phyloP scores from a whole-genome alignment of 768 basidiomycete genomes.

The Boletus rex-veris region DNA sequence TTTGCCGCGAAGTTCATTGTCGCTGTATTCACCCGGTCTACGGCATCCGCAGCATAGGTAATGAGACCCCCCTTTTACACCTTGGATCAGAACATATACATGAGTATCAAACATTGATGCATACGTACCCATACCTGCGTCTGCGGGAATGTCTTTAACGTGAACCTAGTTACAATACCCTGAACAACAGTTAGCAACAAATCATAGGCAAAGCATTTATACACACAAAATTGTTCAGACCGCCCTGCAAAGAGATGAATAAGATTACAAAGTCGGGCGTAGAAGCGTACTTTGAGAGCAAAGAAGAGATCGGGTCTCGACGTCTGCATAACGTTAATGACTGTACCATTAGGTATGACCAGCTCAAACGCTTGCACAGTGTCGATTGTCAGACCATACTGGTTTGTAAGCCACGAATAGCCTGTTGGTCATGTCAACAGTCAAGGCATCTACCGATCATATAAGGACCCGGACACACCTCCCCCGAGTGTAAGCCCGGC shows the following conservation, averaged over 20 bases:
- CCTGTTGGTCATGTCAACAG: not conserved
- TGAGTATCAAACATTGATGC: not conserved
- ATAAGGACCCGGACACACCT: constrained; percentile 2
- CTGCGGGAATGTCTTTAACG: constrained; percentile 50
- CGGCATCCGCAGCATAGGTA: constrained; percentile 11
- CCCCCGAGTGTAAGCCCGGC: constrained; percentile 56
- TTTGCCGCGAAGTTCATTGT: constrained; percentile 11
- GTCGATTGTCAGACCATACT: constrained; percentile 55
- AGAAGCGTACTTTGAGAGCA: constrained; percentile 35
- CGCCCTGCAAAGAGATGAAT: constrained; percentile 39
- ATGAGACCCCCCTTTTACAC: constrained; percentile 45
- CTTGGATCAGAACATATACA: not conserved
- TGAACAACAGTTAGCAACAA: constrained; percentile 7
- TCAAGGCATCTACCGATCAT: not conserved
- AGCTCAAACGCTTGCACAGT: constrained; percentile 54
- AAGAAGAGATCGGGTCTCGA: constrained; percentile 41
- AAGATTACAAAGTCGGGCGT: not conserved
- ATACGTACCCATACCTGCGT: constrained; percentile 51
- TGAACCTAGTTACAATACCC: constrained; percentile 60
- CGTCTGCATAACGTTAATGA: constrained; percentile 32
- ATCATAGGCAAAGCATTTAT: not conserved
- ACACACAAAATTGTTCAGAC: constrained; percentile 49
- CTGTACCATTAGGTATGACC: constrained; percentile 44
- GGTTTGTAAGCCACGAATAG: constrained; percentile 50
- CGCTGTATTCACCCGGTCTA: constrained; percentile 5